phyloP scores from a whole-genome alignment of 1,139 yeast genomes.

The Saccharomyces hybrid region DNA sequence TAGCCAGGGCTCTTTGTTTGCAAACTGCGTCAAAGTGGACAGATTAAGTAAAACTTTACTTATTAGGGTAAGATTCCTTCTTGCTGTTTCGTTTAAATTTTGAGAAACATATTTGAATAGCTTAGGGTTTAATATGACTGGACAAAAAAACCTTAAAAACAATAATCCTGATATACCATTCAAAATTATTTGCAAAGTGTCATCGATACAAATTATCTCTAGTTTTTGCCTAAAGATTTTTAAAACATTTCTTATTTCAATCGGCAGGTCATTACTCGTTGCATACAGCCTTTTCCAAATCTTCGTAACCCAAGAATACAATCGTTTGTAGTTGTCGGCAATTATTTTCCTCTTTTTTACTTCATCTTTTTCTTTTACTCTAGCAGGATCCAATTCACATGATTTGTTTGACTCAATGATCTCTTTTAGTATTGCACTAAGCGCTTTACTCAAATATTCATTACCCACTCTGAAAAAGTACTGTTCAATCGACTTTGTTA shows the following conservation, averaged over 20 bases:
- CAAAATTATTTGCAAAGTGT: conserved; percentile 41
- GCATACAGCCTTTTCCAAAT: conserved; percentile 66
- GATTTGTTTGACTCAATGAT: conserved; percentile 43
- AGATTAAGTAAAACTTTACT: conserved; percentile 78
- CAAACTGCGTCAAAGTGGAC: conserved; percentile 69
- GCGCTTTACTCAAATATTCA: conserved; percentile 64
- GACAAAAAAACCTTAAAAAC: conserved; percentile 81
- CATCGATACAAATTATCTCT: conserved; percentile 53
- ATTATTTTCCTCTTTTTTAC: conserved; percentile 36
- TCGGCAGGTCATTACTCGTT: conserved; percentile 73
- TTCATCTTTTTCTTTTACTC: conserved; percentile 38
- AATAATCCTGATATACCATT: conserved; percentile 78
- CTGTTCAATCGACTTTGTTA: conserved; percentile 73
- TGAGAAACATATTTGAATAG: conserved; percentile 62
- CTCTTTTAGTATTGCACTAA: conserved; percentile 58
- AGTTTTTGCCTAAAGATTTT: conserved; percentile 51
- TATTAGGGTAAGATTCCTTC: conserved; percentile 69
- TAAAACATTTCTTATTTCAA: conserved; percentile 53
- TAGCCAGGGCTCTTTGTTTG: conserved; percentile 77
- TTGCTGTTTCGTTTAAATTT: conserved; percentile 63
- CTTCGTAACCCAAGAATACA: conserved; percentile 49
- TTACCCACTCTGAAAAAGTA: conserved; percentile 72
- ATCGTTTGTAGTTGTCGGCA: conserved; percentile 44
- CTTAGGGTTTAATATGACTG: conserved; percentile 85
- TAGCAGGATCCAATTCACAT: conserved; percentile 70